Percentiles rank a stretch among this genome's conserved stretches.
phyloP scores from a whole-genome alignment of 2,329 filamentous ascomycete species.

The Blastomyces parvus region DNA sequence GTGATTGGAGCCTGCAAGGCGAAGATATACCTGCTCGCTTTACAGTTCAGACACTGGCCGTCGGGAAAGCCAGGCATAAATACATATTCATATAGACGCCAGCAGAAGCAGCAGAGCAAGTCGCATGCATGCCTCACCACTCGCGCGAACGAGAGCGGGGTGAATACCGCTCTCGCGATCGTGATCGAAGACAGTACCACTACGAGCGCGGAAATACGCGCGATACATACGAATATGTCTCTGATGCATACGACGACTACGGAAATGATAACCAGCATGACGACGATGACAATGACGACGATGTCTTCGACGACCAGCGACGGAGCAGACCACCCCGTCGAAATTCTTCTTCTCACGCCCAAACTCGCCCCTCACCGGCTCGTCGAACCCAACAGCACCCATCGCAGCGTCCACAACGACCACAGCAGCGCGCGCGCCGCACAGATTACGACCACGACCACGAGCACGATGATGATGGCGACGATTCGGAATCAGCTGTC shows the following conservation, averaged over 20 bases:
- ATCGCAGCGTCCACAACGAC: neutral
- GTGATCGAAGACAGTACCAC: conserved; percentile 9
- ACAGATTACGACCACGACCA: neutral
- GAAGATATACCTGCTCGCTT: neutral
- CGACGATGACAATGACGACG: conserved; percentile 14
- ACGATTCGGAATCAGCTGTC: conserved; percentile 13
- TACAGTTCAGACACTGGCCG: neutral
- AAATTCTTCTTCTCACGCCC: conserved; percentile 14
- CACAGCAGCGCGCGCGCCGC: conserved; percentile 5
- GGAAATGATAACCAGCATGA: neutral
- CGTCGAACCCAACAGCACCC: neutral
- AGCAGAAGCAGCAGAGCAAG: neutral
- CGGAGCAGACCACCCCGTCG: conserved; percentile 13
- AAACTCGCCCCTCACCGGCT: conserved; percentile 6
- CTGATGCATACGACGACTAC: conserved; percentile 7
- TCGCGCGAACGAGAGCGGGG: conserved; percentile 14
- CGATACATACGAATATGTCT: neutral
- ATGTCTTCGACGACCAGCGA: conserved; percentile 17
- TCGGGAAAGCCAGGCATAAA: neutral
- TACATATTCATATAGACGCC: neutral
- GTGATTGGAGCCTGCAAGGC: neutral
- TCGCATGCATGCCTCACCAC: conserved; percentile 14
- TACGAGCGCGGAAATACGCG: conserved; percentile 3
- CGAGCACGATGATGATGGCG: conserved; percentile 9
- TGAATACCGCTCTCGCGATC: conserved; percentile 12